Conservation (phyloP, 1,284 basidiomycete genomes). For the Fomitopsis schrenkii region DNA sequence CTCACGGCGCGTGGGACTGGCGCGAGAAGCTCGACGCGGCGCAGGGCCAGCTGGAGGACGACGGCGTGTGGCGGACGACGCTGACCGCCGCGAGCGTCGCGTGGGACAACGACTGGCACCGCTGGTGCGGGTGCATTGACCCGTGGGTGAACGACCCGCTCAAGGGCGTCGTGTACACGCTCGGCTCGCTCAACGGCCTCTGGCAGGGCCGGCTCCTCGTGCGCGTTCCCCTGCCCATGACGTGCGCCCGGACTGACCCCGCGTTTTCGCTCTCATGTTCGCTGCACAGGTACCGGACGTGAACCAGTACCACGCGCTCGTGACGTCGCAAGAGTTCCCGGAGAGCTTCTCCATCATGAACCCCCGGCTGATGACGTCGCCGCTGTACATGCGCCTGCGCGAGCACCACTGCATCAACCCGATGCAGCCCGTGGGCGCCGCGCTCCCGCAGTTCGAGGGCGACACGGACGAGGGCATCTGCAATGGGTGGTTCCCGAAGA, state of each 20-base stretch:
- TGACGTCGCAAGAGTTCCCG: slow-evolving; percentile 27
- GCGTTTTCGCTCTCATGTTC: slow-evolving; percentile 1
- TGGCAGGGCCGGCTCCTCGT: slow-evolving; percentile 61
- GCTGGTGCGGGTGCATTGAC: slow-evolving; percentile 46
- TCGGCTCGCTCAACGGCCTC: slow-evolving; percentile 47
- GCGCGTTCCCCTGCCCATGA: slow-evolving; percentile 18
- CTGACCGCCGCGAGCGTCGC: slow-evolving; percentile 31
- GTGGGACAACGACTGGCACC: slow-evolving; percentile 62
- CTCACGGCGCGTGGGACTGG: slow-evolving; percentile 38
- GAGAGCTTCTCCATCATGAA: slow-evolving; percentile 33
- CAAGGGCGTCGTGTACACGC: slow-evolving; percentile 44
- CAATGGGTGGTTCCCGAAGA: slow-evolving; percentile 51
- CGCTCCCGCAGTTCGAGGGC: slow-evolving; percentile 17
- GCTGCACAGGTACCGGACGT: slow-evolving; percentile 30
- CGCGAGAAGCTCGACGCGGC: slow-evolving; percentile 25
- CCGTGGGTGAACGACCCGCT: slow-evolving; percentile 33
- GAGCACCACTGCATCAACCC: slow-evolving; percentile 52
- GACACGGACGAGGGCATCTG: slow-evolving; percentile 41
- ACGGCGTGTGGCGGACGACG: slow-evolving; percentile 21
- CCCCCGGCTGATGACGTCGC: slow-evolving; percentile 36
- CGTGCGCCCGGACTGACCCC: neutral
- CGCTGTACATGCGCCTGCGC: slow-evolving; percentile 50
- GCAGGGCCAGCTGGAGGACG: slow-evolving; percentile 23
- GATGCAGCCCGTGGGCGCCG: slow-evolving; percentile 26
- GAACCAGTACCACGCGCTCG: slow-evolving; percentile 29